phyloP scores from a whole-genome alignment of 2,329 filamentous ascomycete species.

The Botrytis porri region DNA sequence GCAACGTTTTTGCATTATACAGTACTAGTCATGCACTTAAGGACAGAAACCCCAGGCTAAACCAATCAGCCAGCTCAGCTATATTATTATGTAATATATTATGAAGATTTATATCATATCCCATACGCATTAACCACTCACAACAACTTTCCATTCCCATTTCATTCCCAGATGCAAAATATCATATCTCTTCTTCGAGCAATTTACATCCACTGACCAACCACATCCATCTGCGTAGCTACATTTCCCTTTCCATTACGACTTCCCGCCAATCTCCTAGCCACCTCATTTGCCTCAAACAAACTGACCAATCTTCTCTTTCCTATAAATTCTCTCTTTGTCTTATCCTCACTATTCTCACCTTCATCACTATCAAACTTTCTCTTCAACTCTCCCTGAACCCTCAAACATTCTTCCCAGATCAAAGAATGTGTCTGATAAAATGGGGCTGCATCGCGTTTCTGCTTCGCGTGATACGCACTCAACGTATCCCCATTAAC shows the following conservation, averaged over 20 bases:
- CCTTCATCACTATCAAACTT: constrained; percentile 6
- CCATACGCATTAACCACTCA: not conserved
- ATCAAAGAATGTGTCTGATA: not conserved
- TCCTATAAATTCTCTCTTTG: constrained; percentile 26
- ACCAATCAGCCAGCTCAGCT: not conserved
- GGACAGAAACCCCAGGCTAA: not conserved
- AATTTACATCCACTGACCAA: not conserved
- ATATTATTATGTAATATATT: not conserved
- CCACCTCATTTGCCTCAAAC: constrained; percentile 60
- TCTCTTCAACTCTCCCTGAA: constrained; percentile 12
- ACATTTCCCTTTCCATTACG: no score
- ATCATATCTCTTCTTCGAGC: no score
- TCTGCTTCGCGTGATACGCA: not conserved
- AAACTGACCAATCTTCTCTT: constrained; percentile 55
- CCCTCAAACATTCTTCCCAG: constrained; percentile 19
- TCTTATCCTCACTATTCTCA: constrained; percentile 28
- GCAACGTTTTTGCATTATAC: not conserved
- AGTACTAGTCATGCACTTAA: not conserved
- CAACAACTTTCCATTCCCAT: not conserved
- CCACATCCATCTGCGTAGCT: not conserved
- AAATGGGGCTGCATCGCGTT: not conserved
- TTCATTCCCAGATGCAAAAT: not conserved
- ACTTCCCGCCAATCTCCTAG: constrained; percentile 42
- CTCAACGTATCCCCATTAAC: not conserved
- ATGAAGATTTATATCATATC: not conserved